Evolutionary conservation across 305 asterid genomes (phyloP), one percentile per base, ranked within the genome.

Genomic region (Solanum hybrid): DNA sequence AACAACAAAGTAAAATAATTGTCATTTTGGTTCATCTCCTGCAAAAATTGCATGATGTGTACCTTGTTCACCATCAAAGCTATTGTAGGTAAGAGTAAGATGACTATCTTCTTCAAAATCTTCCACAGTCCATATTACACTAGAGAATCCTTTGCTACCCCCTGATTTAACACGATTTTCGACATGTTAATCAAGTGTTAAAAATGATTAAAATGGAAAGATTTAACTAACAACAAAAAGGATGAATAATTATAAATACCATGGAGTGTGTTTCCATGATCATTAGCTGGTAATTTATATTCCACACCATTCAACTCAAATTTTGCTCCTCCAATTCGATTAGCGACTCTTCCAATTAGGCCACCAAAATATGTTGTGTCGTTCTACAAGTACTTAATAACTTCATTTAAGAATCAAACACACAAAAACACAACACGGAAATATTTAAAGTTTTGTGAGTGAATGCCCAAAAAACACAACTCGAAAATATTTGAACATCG

Each of bases 61-160:
- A 97, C 99, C 99, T 94, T 96, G 93, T 94, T 95, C 98, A 3
- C 98, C 98, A 38, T 96, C 98, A 31, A 41, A 34, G 92, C 99
- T 97, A 45, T 90, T 39, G 73, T 97, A 97, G 39, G 93, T 89
- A 33, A 97, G 95, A 8, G 95, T 91, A 10, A 97, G 34, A 90
- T 96, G 95, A 31, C 95, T 93, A 39, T 92, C 90, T 77, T 90
- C 92, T 1, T 93, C 88, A 77, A 93, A 87, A 3, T 89, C 85
- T 41, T 82, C 17, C 79, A 95, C 94, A 0, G 89, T 94, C 99
- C 99, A 97, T 17, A 94, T 76, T 6, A 97, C 98, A 51, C 94
- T 93, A 65, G 89, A 86, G 65, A 92, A 97, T 89, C 99, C 98
- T 79, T 1, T 91, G 27, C 31, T 29, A 8, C 99, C 99, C 89